Conservation (phyloP, 768 basidiomycete genomes). For the Multifurca ochricompacta region DNA sequence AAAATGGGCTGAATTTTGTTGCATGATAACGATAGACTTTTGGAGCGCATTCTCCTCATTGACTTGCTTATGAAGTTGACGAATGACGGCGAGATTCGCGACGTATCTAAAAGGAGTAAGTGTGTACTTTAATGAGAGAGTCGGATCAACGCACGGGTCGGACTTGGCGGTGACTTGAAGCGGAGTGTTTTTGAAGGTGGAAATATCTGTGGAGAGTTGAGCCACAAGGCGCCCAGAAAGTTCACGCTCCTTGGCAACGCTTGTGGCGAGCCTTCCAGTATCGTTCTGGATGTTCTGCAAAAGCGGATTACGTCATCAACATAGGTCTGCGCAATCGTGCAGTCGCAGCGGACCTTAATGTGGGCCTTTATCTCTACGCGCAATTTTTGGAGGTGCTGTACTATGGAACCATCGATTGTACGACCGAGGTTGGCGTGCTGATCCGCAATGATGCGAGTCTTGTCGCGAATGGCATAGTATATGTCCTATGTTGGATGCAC, state of each 20-base stretch:
- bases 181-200: slow-evolving; percentile 92
- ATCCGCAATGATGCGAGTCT: slow-evolving; percentile 87
- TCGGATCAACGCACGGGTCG: slow-evolving; percentile 64
- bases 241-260: slow-evolving; percentile 91
- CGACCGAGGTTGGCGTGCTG: slow-evolving; percentile 94
- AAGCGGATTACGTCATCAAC: not conserved
- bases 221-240: slow-evolving; percentile 77
- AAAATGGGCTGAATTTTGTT: slow-evolving; percentile 94
- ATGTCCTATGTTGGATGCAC: slow-evolving; percentile 57
- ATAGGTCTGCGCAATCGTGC: not conserved
- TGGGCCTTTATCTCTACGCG: slow-evolving; percentile 94
- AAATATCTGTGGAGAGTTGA: slow-evolving; percentile 80
- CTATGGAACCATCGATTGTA: slow-evolving; percentile 94
- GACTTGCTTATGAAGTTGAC: slow-evolving; percentile 85
- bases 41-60: slow-evolving; percentile 97
- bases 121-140: slow-evolving; percentile 11
- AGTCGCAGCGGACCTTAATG: slow-evolving; percentile 57
- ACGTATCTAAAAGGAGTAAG: slow-evolving; percentile 41
- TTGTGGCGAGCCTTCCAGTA: slow-evolving; percentile 84
- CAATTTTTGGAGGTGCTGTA: slow-evolving; percentile 96
- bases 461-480: slow-evolving; percentile 88
- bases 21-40: slow-evolving; percentile 97
- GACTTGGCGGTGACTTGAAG: slow-evolving; percentile 71
- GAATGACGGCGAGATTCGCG: slow-evolving; percentile 61
- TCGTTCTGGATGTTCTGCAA: slow-evolving; percentile 89